Percentiles rank a stretch among this genome's conserved stretches.
These are phyloP conservation scores for Umbelopsis ramanniana DNA, from an alignment of 192 early-diverging fungal genomes.

Conservation along the genomic window DNA sequence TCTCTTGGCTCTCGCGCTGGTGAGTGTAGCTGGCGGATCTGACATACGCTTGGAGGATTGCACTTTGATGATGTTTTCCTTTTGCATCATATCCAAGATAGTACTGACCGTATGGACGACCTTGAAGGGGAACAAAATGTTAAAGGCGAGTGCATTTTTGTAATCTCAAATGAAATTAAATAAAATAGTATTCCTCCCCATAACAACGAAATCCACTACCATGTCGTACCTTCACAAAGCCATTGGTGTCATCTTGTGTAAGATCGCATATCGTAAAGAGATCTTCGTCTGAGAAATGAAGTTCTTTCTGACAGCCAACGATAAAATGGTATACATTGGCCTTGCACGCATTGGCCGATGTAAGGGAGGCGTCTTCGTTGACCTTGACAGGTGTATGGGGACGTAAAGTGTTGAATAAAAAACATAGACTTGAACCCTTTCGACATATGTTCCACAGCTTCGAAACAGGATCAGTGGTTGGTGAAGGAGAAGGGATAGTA, in stretches of 20 bases:
- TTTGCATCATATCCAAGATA: constrained; percentile 79
- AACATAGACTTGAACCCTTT: constrained; percentile 72
- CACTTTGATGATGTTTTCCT: constrained; percentile 54
- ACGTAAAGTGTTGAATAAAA: constrained; percentile 72
- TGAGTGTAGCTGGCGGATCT: constrained; percentile 62
- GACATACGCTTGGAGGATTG: constrained; percentile 43
- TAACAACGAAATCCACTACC: not conserved
- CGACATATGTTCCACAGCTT: constrained; percentile 77
- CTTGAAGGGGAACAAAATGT: constrained; percentile 35
- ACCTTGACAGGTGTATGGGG: constrained; percentile 62
- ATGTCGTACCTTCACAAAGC: constrained; percentile 86
- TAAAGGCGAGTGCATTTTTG: too few relatives aligned
- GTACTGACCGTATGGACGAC: constrained; percentile 83
- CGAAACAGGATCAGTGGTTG: constrained; percentile 62
- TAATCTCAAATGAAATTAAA: too few relatives aligned
- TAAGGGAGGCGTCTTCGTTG: constrained; percentile 54
- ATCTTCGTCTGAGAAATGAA: constrained; percentile 71
- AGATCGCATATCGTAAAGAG: constrained; percentile 86
- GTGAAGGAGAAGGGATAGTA: constrained; percentile 37
- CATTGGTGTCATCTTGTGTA: constrained; percentile 94
- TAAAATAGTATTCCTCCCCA: too few relatives aligned
- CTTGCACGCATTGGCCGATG: constrained; percentile 73
- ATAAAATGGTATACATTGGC: constrained; percentile 86
- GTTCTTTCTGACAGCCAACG: constrained; percentile 82
- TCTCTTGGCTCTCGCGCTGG: constrained; percentile 84